Conservation (phyloP, 345 rosid genomes). For the rapeseed (Brassica napus) region Da-Ae NC_063446.1:15321001-15321500, state of each 20-base stretch:
- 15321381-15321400: too few species aligned
- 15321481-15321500: constrained; percentile 5
- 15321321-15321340: too few species aligned
- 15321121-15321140: constrained; percentile 53
- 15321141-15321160: too few species aligned
- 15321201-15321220: constrained; percentile 15
- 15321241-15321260: too few species aligned
- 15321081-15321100: constrained; percentile 49
- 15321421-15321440: too few species aligned
- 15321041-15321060: not conserved
- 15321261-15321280: too few species aligned
- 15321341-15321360: too few species aligned
- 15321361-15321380: too few species aligned
- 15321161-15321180: constrained; percentile 22
- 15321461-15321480: not conserved
- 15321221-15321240: constrained; percentile 18
- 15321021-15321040: too few species aligned
- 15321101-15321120: constrained; percentile 48
- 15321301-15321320: too few species aligned
- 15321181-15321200: not conserved
- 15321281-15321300: too few species aligned
- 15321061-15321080: constrained; percentile 46
- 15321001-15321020: constrained; percentile 36
- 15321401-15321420: too few species aligned
- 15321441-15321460: constrained; percentile 18